phyloP scores from a whole-genome alignment of 257 asterid species.

The Ballota nigra region DNA sequence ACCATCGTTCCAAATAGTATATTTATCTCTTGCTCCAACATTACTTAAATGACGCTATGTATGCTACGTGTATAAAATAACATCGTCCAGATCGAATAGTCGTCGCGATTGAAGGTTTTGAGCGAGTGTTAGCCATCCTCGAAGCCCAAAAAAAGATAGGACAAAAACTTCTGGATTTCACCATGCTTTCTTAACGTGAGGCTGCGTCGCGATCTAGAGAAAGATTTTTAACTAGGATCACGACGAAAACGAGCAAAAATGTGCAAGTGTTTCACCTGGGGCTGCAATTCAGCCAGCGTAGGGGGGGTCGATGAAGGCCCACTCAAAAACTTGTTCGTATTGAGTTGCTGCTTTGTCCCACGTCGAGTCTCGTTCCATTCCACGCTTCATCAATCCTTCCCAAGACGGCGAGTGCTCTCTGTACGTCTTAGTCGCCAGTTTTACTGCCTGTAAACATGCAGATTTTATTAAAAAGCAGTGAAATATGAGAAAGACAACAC shows the following conservation, averaged over 20 bases:
- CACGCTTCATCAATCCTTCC: constrained; percentile 84
- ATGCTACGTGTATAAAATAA: not conserved
- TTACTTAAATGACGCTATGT: not conserved
- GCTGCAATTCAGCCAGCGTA: constrained; percentile 44
- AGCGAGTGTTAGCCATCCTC: not conserved
- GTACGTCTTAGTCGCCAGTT: constrained; percentile 57
- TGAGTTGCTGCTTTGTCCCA: constrained; percentile 90
- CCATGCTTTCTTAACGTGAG: not conserved
- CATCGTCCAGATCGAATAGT: not conserved
- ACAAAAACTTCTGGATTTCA: not conserved
- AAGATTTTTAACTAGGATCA: not conserved
- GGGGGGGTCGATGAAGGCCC: constrained; percentile 87
- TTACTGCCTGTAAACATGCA: constrained; percentile 46
- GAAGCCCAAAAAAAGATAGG: not conserved
- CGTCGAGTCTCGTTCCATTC: constrained; percentile 76
- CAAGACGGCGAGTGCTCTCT: constrained; percentile 71
- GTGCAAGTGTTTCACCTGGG: not conserved
- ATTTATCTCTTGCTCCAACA: not conserved
- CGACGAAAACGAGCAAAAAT: not conserved
- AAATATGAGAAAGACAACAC: not conserved
- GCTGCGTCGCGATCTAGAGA: not conserved
- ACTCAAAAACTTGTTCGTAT: constrained; percentile 76
- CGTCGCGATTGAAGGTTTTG: not conserved
- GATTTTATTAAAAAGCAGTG: not conserved
- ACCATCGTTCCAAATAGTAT: not conserved